Base-by-base conservation (phyloP, 2,329 filamentous ascomycete genomes). In the Chalara sp. region DNA sequence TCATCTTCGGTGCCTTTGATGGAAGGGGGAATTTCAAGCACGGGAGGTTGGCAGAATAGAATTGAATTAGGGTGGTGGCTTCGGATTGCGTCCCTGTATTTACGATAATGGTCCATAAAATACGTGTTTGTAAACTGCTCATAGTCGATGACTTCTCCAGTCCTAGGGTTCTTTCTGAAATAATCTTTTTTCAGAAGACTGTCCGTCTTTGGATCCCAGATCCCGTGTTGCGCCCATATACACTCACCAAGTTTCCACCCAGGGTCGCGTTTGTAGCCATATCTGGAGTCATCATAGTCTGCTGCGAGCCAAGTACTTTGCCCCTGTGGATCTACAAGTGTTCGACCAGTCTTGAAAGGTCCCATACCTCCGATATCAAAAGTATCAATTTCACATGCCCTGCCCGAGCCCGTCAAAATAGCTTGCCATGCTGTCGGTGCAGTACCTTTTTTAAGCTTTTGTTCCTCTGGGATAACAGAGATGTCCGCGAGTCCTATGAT, bases 321-420 rank as follows among this genome's bases (percentile, higher is more conserved):
- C 13, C 92, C 93, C 62, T 92, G 83, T 0, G 95, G 92, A 61
- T 99, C 93, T 31, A 99, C 79, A 44, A 97, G 73, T 47, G 81
- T 79, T 48, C 82, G 81, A 8, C 93, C 93, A 31, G 87, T 87
- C 68, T 96, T 95, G 71, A 91, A 91, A 1, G 93, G 91, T 0
- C 93, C 93, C 64, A 97, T 81, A 5, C 87, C 86, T 31, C 92
- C 93, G 76, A 99, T 96, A 43, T 92, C 91, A 86, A 89, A 99
- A 0, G 84, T 89, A 49, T 92, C 84, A 40, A 96, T 79, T 70
- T 99, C 93, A 62, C 89, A 91, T 41, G 93, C 86, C 54, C 89
- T 79, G 2, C 93, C 93, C 50, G 89, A 90, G n/a, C 91, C 93
- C 0, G 87, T 92, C 33, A 97, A 74, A 33, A 99, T 87, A 1